Evolutionary conservation across 139 green algal species (phyloP).

Genomic region (Nannochloris sp.): DNA sequence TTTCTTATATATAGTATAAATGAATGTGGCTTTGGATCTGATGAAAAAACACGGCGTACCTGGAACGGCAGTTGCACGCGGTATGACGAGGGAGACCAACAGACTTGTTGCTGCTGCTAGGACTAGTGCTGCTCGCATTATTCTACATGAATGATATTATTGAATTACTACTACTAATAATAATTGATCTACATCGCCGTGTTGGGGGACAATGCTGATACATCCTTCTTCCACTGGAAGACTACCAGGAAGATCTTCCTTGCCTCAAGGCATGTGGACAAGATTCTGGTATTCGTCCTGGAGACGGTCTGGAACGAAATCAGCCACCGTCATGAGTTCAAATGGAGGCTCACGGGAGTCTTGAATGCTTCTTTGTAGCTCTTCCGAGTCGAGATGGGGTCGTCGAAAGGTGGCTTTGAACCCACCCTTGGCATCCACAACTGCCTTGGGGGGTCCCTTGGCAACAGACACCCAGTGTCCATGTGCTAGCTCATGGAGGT

Average conservation of each 20-base stretch:
- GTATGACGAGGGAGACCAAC: not conserved
- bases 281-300: constrained; percentile 7
- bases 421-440: constrained; percentile 45
- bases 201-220: too few species aligned
- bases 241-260: too few species aligned
- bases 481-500: constrained; percentile 39
- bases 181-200: too few species aligned
- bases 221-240: too few species aligned
- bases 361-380: not conserved
- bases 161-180: too few species aligned
- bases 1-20: too few species aligned
- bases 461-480: constrained; percentile 57
- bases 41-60: not conserved
- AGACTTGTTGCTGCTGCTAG: not conserved
- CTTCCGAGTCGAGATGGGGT: not conserved
- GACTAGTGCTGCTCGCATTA: too few species aligned
- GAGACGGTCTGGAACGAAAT: constrained; percentile 11
- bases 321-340: constrained; percentile 9
- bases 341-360: constrained; percentile 19
- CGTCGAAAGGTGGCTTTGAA: constrained; percentile 24
- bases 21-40: not conserved
- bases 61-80: constrained; percentile 8
- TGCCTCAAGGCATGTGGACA: too few species aligned
- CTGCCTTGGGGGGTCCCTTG: constrained; percentile 31
- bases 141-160: too few species aligned